A percentile compares a stretch with the other conserved stretches of the same genome.
These are phyloP conservation scores for Tulasnella sp. DNA, from an alignment of 768 basidiomycete genomes.

Conservation along the genomic window DNA sequence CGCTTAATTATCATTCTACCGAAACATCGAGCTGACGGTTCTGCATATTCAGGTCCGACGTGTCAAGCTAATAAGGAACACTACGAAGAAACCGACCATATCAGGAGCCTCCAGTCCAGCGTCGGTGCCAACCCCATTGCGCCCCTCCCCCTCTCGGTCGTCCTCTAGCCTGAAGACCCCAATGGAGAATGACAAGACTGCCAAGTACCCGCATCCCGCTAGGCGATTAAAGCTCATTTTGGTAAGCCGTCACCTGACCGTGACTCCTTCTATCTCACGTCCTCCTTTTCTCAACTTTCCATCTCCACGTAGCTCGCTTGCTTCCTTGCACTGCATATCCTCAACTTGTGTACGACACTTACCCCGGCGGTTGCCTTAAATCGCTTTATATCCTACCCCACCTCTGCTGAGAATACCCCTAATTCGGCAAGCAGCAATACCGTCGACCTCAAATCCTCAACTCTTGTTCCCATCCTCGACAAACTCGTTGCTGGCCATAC, in stretches of 20 bases:
- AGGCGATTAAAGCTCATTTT: conserved; percentile 81
- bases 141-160: conserved; percentile 20
- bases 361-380: conserved; percentile 51
- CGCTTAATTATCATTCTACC: neutral
- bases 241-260: conserved; percentile 33
- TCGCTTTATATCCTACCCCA: conserved; percentile 26
- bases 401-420: neutral
- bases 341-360: conserved; percentile 88
- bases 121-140: conserved; percentile 20
- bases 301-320: conserved; percentile 53
- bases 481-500: conserved; percentile 38
- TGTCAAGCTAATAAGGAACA: conserved; percentile 35
- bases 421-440: conserved; percentile 24
- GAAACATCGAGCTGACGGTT: neutral
- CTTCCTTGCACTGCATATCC: conserved; percentile 81
- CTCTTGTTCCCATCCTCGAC: conserved; percentile 47
- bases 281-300: neutral
- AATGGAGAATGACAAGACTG: conserved; percentile 33
- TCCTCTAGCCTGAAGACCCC: conserved; percentile 43
- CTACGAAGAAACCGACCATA: conserved; percentile 20
- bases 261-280: neutral
- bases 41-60: conserved; percentile 29
- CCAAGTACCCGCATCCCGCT: conserved; percentile 55
- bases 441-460: conserved; percentile 60
- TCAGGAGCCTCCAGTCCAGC: conserved; percentile 3